A percentile compares a stretch with the other conserved stretches of the same genome.
Evolutionary conservation across 192 early-diverging fungal genomes (phyloP).

Genomic region (Chytriomyces confervae): DNA sequence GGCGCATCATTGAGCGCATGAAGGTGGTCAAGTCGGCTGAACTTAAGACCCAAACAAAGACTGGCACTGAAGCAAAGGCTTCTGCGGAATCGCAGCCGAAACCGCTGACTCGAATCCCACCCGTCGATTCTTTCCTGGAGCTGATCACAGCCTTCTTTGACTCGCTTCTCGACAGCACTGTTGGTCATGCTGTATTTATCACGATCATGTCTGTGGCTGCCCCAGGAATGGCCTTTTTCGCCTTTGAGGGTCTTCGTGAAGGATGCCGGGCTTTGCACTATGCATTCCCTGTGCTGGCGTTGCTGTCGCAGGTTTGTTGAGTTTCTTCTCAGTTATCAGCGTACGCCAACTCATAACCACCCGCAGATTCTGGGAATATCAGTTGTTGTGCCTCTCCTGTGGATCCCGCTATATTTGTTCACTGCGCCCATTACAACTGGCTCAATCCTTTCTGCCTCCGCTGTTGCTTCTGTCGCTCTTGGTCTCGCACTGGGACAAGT

Average conservation of each 20-base stretch:
- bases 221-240: neutral
- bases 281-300: neutral
- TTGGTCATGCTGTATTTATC: neutral
- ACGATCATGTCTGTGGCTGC: neutral
- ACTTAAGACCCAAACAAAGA: neutral
- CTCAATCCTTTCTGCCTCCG: neutral
- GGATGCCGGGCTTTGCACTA: neutral
- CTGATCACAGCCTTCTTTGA: constrained; percentile 11
- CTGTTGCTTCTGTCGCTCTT: constrained; percentile 5
- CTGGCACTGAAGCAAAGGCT: neutral
- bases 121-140: neutral
- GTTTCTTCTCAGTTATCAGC: neutral
- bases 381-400: constrained; percentile 1
- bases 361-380: constrained; percentile 4
- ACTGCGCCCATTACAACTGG: neutral
- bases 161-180: neutral
- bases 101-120: neutral
- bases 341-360: neutral
- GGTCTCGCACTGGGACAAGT: constrained; percentile 1
- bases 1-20: neutral
- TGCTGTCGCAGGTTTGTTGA: constrained; percentile 2
- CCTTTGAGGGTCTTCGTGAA: constrained; percentile 14
- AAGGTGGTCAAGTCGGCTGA: neutral
- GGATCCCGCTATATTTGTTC: neutral
- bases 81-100: neutral